Evolutionary conservation across 257 asterid genomes (phyloP), one percentile per base, ranked within the genome.

Genomic region (Hygrophila difformis): DNA sequence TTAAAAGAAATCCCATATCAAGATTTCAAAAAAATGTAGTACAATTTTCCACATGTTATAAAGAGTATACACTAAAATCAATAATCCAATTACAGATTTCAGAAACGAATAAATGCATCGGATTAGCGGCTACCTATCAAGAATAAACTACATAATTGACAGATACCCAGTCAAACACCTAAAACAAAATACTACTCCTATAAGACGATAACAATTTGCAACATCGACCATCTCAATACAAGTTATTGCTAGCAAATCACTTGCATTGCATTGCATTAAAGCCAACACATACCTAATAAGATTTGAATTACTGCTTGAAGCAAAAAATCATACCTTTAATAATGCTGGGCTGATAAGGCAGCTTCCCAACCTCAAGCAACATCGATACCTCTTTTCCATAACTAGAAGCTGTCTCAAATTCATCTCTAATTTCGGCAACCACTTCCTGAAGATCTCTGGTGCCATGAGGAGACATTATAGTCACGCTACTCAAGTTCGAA

Each of bases 291-390:
- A 40, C 46, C 37, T 35, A 36, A 12, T 6, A 34, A 39, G 41
- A 45, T 31, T 10, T 13, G 48, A 53, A 49, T 10, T 18, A 15
- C 28, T 21, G 10, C 21, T 15, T 18, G 19, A 18, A 20, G 45
- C 35, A 28, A 29, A 56, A 62, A 49, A 51, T 2, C 59, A 40
- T 65, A 91, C 98, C 98, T 86, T 71, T 80, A 24, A 71, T 59
- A 51, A 82, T 53, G 55, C 80, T 68, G 37, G 85, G 95, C 65
- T 78, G 93, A 72, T 86, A 83, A 33, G 95, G 98, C 64, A 82
- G 52, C 71, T 79, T 86, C 39, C 96, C 96, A 56, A 78, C 94
- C 73, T 91, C 98, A 49, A 91, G 98, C 93, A 86, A 59, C 64
- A 78, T 18, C 8, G 93, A 93, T 3, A 91, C 96, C 72, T 91